Evolutionary conservation across 1,139 yeast genomes (phyloP).

Genomic region (Geotrichum siamense): DNA sequence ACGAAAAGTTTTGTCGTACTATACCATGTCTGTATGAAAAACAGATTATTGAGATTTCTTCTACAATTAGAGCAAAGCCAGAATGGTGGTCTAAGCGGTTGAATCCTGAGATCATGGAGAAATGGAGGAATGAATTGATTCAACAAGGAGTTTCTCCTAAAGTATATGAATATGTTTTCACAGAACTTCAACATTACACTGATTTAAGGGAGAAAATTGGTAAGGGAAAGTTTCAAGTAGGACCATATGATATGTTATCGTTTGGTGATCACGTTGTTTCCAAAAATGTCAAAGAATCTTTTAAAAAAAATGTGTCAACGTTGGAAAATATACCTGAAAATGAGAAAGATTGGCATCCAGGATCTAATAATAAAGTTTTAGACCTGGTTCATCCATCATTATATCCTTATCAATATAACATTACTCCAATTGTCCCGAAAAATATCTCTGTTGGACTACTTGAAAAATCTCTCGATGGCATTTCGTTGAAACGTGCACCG

Average conservation of each 20-base stretch:
- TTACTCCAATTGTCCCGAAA: constrained; percentile 29
- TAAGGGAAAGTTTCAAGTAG: constrained; percentile 14
- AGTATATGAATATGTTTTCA: constrained; percentile 19
- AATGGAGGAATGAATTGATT: constrained; percentile 35
- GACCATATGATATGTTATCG: constrained; percentile 14
- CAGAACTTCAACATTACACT: constrained; percentile 21
- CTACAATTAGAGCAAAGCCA: constrained; percentile 32
- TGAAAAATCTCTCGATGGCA: background rate
- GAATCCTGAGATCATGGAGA: constrained; percentile 29
- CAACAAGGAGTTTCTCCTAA: constrained; percentile 11
- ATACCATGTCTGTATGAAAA: constrained; percentile 26
- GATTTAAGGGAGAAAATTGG: constrained; percentile 10
- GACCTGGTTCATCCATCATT: constrained; percentile 44
- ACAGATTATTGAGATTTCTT: constrained; percentile 30
- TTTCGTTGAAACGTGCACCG: constrained; percentile 1
- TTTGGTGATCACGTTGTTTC: constrained; percentile 20
- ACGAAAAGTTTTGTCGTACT: background rate
- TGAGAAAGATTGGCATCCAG: constrained; percentile 38
- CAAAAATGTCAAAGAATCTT: constrained; percentile 17
- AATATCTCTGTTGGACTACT: constrained; percentile 10
- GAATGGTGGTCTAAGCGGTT: constrained; percentile 36
- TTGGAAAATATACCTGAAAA: constrained; percentile 51
- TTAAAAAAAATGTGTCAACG: constrained; percentile 10
- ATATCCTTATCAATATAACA: constrained; percentile 38
- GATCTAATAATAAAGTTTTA: constrained; percentile 35